phyloP scores from a whole-genome alignment of 805 yeast genomes.

The Hanseniaspora singularis region DNA sequence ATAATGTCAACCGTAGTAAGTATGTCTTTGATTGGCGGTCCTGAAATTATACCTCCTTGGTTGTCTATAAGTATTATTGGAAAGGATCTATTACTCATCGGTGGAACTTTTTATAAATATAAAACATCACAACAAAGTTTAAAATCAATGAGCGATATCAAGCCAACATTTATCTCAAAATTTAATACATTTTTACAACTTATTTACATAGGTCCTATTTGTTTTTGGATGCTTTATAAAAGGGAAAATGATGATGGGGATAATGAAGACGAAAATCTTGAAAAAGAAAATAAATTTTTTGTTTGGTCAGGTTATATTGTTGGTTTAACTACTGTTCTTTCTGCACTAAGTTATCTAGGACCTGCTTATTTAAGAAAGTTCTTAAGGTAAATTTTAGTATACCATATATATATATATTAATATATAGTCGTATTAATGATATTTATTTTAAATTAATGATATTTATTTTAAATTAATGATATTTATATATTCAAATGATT shows the following conservation, averaged over 20 bases:
- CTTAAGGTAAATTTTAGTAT: slow-evolving; percentile 57
- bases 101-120: slow-evolving; percentile 43
- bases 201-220: slow-evolving; percentile 59
- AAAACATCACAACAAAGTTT: slow-evolving; percentile 34
- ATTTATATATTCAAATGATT: too few species aligned
- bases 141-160: slow-evolving; percentile 36
- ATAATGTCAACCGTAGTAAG: slow-evolving; percentile 80
- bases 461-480: too few species aligned
- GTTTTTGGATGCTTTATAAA: slow-evolving; percentile 18
- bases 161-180: slow-evolving; percentile 76
- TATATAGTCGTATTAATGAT: too few species aligned
- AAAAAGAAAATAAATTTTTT: slow-evolving; percentile 12
- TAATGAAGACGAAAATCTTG: slow-evolving; percentile 3
- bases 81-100: slow-evolving; percentile 61
- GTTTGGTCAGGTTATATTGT: slow-evolving; percentile 40
- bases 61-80: slow-evolving; percentile 66
- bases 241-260: slow-evolving; percentile 17
- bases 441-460: too few species aligned
- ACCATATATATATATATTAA: too few species aligned
- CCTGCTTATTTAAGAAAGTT: slow-evolving; percentile 38
- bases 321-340: slow-evolving; percentile 57
- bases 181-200: slow-evolving; percentile 86
- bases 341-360: slow-evolving; percentile 62
- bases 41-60: slow-evolving; percentile 56
- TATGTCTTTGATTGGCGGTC: slow-evolving; percentile 40